Evolutionary conservation across 768 basidiomycete genomes (phyloP).

Genomic region (Pholiota molesta): DNA sequence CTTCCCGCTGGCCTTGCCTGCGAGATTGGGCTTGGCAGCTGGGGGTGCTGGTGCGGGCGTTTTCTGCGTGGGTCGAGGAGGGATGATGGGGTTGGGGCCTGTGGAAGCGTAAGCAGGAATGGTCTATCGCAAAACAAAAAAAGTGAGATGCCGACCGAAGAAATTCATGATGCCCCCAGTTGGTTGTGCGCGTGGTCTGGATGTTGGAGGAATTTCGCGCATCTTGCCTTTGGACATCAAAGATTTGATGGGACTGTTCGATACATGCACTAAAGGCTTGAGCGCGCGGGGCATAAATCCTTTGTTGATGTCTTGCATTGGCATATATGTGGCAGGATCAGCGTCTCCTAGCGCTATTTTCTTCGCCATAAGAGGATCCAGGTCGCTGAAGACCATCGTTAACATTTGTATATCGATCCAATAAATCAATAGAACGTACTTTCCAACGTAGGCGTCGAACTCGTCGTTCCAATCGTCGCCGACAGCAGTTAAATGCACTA

Average conservation of each 20-base stretch:
- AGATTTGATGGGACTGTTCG: conserved; percentile 23
- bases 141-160: conserved; percentile 50
- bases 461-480: conserved; percentile 58
- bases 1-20: conserved; percentile 74
- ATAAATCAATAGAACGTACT: conserved; percentile 41
- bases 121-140: not conserved
- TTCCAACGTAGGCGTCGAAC: conserved; percentile 73
- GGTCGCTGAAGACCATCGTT: conserved; percentile 47
- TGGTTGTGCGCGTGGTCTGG: conserved; percentile 11
- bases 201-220: conserved; percentile 31
- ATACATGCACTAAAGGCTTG: conserved; percentile 37
- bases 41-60: conserved; percentile 12
- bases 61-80: conserved; percentile 24
- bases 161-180: conserved; percentile 57
- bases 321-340: conserved; percentile 67
- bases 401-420: not conserved
- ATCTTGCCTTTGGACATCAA: conserved; percentile 53
- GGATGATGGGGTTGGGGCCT: conserved; percentile 48
- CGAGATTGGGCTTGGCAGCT: conserved; percentile 17
- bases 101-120: conserved; percentile 2
- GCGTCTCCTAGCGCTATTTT: conserved; percentile 67
- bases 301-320: conserved; percentile 83
- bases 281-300: conserved; percentile 54
- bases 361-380: conserved; percentile 67
- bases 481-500: conserved; percentile 75